These are phyloP conservation scores for Aegle marmelos DNA, from an alignment of 345 rosid species.

Conservation along the genomic window DNA sequence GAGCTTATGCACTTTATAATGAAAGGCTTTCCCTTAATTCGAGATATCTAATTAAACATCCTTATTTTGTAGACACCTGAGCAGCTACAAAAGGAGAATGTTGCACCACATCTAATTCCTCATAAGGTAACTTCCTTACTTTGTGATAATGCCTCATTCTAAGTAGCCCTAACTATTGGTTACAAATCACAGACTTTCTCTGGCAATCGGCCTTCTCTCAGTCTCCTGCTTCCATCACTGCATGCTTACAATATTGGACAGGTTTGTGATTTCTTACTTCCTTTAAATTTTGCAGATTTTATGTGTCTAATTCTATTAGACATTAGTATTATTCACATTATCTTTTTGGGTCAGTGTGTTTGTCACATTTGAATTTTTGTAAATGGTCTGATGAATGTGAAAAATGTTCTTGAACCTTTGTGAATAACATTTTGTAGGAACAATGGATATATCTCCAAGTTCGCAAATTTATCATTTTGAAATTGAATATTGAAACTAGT, in stretches of 20 bases:
- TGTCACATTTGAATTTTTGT: background rate
- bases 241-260: conserved; percentile 80
- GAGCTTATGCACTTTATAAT: background rate
- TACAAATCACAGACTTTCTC: conserved; percentile 62
- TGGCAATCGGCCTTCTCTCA: conserved; percentile 91
- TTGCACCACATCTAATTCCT: conserved; percentile 69
- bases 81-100: conserved; percentile 75
- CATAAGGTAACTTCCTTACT: conserved; percentile 65
- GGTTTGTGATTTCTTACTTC: conserved; percentile 37
- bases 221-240: conserved; percentile 81
- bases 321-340: background rate
- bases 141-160: conserved; percentile 7
- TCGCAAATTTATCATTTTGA: background rate
- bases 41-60: conserved; percentile 15
- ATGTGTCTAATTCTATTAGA: conserved; percentile 1
- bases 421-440: background rate
- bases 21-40: background rate
- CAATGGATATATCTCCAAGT: background rate
- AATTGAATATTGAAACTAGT: background rate
- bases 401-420: background rate
- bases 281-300: conserved; percentile 5
- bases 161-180: conserved; percentile 6
- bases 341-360: background rate
- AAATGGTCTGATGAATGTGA: background rate
- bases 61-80: conserved; percentile 63